Base-by-base conservation (phyloP, 352 stramenopile species). In the Globisporangium splendens region DNA sequence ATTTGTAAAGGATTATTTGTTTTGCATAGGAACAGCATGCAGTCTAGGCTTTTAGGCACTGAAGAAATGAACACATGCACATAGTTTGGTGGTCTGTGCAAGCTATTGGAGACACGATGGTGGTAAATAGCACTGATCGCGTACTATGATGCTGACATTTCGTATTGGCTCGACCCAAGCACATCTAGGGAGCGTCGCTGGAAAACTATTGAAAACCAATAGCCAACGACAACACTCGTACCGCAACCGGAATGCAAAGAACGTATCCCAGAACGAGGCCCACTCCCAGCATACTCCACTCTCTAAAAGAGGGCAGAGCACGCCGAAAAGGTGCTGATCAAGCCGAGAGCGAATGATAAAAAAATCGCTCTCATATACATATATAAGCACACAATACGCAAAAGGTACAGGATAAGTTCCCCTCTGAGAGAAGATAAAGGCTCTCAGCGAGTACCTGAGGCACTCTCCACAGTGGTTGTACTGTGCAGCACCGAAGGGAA, bases 71-170 rank as follows among this genome's bases (percentile, higher is more conserved):
- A 17, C 24, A 28, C n/a, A 46, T 54, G 39, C 11, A 50, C 8
- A 21, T 2, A 41, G 21, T 15, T 56, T 62, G 21, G 47, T 17
- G 28, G 20, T 11, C 22, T 91, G 78, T 89, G 52, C 66, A 62
- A 88, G 81, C 71, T 59, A 89, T 79, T 91, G 81, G 81, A 91
- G 81, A 88, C 81, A 88, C 81, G 71, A 84, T 68, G 63, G 73
- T 80, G 78, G 77, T 76, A 64, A 71, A 64, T 63, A 62, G 72
- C 76, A 75, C 72, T 55, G 72, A 69, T 70, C 76, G 77, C 67
- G 81, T 91, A 91, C 81, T 91, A 91, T 91, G 81, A 91, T 91
- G 61, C 78, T 88, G 67, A 47, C 57, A 67, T 74, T 75, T 79
- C 39, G 31, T 91, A 13, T 91, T 41, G 78, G 76, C 78, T 66